A percentile compares a stretch with the other conserved stretches of the same genome.
Evolutionary conservation across 1,139 yeast species (phyloP).

Genomic region (Debaryomyces fabryi): DNA sequence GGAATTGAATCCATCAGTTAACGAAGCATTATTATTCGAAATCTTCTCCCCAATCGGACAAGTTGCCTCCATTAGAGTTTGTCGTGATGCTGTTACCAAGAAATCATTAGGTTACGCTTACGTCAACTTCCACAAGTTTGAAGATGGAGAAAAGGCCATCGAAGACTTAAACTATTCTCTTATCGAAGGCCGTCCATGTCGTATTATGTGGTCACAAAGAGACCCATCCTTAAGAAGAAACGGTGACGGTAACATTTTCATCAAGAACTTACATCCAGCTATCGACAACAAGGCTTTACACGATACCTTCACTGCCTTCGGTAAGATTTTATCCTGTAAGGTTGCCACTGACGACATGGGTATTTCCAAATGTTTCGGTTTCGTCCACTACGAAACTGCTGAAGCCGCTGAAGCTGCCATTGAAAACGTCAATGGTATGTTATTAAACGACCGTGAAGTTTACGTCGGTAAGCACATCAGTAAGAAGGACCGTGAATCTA

Average conservation of each 20-base stretch:
- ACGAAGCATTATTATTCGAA: constrained; percentile 94
- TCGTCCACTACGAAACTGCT: constrained; percentile 93
- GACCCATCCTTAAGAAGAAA: constrained; percentile 95
- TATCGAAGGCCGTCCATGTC: constrained; percentile 96
- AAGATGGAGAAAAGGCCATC: constrained; percentile 92
- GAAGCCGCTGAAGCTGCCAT: constrained; percentile 96
- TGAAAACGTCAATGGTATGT: constrained; percentile 98
- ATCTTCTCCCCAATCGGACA: constrained; percentile 94
- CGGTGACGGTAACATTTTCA: constrained; percentile 96
- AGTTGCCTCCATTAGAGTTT: constrained; percentile 95
- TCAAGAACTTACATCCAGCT: constrained; percentile 97
- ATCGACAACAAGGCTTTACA: constrained; percentile 98
- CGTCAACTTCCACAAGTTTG: constrained; percentile 89
- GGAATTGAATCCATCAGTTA: constrained; percentile 89
- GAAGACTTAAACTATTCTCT: constrained; percentile 93
- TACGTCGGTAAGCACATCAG: constrained; percentile 94
- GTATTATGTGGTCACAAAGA: constrained; percentile 99
- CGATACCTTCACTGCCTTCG: constrained; percentile 97
- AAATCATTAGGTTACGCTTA: constrained; percentile 98
- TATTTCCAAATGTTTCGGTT: constrained; percentile 93
- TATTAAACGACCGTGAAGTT: constrained; percentile 94
- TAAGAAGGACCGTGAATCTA: constrained; percentile 93
- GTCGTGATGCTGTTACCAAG: constrained; percentile 98
- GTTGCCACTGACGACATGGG: constrained; percentile 96
- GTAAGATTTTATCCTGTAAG: constrained; percentile 94